Conservation (phyloP, 495 filamentous ascomycete species). For the Xylona heveae region DNA sequence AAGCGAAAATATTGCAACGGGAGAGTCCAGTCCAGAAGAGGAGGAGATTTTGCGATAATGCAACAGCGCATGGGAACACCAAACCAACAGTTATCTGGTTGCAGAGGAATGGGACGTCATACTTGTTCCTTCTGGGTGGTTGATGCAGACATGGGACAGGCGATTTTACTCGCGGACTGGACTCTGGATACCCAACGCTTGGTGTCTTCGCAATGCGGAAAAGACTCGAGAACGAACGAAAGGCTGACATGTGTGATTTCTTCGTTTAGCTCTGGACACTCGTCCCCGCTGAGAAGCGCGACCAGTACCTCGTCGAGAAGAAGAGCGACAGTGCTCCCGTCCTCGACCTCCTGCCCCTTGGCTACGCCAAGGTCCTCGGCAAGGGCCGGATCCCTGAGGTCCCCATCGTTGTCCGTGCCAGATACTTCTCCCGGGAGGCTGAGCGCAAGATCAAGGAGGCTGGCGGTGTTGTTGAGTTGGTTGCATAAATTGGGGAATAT, state of each 20-base stretch:
- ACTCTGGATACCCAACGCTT: too few relatives aligned
- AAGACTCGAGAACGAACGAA: too few relatives aligned
- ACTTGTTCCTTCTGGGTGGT: too few relatives aligned
- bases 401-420: constrained; percentile 69
- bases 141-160: too few relatives aligned
- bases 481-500: constrained; percentile 37
- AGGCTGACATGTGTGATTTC: constrained; percentile 2
- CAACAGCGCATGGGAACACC: too few relatives aligned
- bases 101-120: constrained; percentile 4
- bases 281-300: constrained; percentile 60
- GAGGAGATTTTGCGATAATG: too few relatives aligned
- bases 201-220: too few relatives aligned
- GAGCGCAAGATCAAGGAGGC: constrained; percentile 92
- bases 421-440: constrained; percentile 71
- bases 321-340: constrained; percentile 71
- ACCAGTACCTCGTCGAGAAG: constrained; percentile 53
- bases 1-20: too few relatives aligned
- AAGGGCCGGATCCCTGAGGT: constrained; percentile 77
- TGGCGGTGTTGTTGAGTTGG: constrained; percentile 77
- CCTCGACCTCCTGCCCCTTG: constrained; percentile 76
- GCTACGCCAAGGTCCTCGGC: constrained; percentile 84
- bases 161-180: too few relatives aligned
- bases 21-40: too few relatives aligned
- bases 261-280: constrained; percentile 52
- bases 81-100: not conserved